Percentiles rank a stretch among this genome's conserved stretches.
These are phyloP conservation scores for Zygoascus flipseniorum DNA, from an alignment of 805 yeast genomes.

Conservation along the genomic window DNA sequence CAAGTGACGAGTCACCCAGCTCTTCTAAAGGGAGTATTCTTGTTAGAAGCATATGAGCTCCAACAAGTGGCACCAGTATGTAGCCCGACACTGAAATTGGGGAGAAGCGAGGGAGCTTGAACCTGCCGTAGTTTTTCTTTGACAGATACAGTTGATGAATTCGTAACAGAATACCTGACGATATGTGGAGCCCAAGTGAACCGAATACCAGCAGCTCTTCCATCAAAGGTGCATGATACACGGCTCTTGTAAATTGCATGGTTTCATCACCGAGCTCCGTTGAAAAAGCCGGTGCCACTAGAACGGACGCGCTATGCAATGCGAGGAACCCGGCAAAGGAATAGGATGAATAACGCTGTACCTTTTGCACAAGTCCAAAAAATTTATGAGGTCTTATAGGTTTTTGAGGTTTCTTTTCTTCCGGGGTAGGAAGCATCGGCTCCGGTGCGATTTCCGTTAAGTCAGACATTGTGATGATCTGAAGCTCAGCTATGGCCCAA, in stretches of 20 bases:
- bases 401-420: not conserved
- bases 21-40: constrained; percentile 41
- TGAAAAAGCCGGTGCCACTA: constrained; percentile 45
- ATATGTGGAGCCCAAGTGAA: constrained; percentile 39
- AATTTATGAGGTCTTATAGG: constrained; percentile 1
- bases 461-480: not conserved
- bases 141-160: constrained; percentile 28
- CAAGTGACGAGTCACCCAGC: constrained; percentile 56
- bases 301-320: constrained; percentile 47
- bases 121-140: constrained; percentile 20
- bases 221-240: constrained; percentile 46
- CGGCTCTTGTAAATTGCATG: constrained; percentile 48
- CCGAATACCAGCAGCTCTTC: constrained; percentile 42
- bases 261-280: constrained; percentile 40
- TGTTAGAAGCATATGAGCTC: constrained; percentile 39
- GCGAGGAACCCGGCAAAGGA: constrained; percentile 47
- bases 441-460: not conserved
- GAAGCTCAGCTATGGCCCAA: not conserved
- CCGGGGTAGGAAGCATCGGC: not conserved
- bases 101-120: constrained; percentile 35
- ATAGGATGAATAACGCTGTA: constrained; percentile 41
- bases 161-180: constrained; percentile 43
- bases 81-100: constrained; percentile 60
- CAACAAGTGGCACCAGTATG: constrained; percentile 37
- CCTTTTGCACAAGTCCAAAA: constrained; percentile 7